Evolutionary conservation across 805 yeast species (phyloP).

Genomic region (Barnettozyma californica): DNA sequence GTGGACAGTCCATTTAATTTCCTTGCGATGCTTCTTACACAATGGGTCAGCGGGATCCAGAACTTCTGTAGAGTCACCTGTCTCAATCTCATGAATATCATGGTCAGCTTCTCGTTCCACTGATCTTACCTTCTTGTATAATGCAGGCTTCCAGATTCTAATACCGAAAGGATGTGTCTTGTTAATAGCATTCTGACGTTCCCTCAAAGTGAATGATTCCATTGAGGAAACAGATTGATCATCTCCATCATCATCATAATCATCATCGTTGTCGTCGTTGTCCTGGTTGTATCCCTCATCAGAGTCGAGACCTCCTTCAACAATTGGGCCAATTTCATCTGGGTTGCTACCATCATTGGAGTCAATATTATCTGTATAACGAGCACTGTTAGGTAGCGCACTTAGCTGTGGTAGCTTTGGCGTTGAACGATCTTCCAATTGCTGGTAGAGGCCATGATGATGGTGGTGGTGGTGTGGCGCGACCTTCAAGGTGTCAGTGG

Average conservation of each 20-base stretch:
- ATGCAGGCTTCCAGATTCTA: constrained; percentile 96
- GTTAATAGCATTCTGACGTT: constrained; percentile 94
- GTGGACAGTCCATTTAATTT: constrained; percentile 55
- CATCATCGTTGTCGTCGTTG: constrained; percentile 15
- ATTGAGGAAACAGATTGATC: constrained; percentile 45
- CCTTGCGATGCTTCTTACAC: constrained; percentile 15
- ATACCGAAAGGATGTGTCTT: constrained; percentile 98
- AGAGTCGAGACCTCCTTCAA: not conserved
- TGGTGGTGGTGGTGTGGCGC: constrained; percentile 13
- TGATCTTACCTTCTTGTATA: constrained; percentile 87
- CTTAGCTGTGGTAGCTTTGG: constrained; percentile 6
- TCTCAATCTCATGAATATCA: constrained; percentile 76
- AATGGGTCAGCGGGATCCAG: not conserved
- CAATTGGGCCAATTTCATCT: not conserved
- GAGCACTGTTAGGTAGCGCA: constrained; percentile 13
- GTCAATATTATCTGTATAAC: not conserved
- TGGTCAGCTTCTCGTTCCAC: constrained; percentile 88
- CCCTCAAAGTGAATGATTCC: constrained; percentile 84
- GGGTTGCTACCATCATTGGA: not conserved
- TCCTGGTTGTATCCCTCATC: not conserved
- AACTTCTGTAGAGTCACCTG: constrained; percentile 4
- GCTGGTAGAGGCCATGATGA: constrained; percentile 7
- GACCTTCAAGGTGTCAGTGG: constrained; percentile 19
- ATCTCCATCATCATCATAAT: constrained; percentile 24
- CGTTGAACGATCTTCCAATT: constrained; percentile 3